A percentile compares a stretch with the other conserved stretches of the same genome.
Evolutionary conservation across 225 moss, liverwort and hornwort genomes (phyloP).

Genomic region (Asterella californica): DNA sequence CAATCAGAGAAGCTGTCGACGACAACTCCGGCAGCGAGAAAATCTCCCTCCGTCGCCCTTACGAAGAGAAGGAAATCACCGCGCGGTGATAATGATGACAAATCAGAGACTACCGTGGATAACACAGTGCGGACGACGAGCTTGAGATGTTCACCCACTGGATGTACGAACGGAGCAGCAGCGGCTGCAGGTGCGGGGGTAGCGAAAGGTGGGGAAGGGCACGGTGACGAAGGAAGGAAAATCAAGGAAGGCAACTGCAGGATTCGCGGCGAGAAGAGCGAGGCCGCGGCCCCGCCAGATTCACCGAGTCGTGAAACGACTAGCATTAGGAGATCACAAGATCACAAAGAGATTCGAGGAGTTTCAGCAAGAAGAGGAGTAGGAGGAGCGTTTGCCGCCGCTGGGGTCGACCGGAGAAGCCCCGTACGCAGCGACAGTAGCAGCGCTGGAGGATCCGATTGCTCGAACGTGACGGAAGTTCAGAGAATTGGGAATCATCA

Average conservation of each 20-base stretch:
- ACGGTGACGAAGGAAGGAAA: not conserved
- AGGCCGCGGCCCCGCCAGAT: not conserved
- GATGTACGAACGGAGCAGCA: not conserved
- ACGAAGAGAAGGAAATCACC: constrained; percentile 1
- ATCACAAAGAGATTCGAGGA: not conserved
- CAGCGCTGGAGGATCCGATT: constrained; percentile 18
- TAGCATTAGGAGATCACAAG: not conserved
- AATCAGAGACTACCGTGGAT: constrained; percentile 8
- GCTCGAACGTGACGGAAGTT: constrained; percentile 16
- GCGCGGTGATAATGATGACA: constrained; percentile 2
- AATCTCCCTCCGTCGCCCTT: not conserved
- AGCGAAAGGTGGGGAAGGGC: too few species aligned
- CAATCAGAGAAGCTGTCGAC: not conserved
- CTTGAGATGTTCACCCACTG: not conserved
- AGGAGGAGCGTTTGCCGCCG: not conserved
- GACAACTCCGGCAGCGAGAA: not conserved
- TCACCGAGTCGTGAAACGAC: not conserved
- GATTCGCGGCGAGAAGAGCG: not conserved
- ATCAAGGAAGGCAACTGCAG: not conserved
- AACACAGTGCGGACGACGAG: not conserved
- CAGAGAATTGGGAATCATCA: not conserved
- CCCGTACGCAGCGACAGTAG: not conserved
- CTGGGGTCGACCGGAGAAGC: not conserved
- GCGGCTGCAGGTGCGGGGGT: not conserved
- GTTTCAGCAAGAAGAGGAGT: not conserved